Conservation (phyloP, 345 rosid genomes). For the Salix arbutifolia region DNA sequence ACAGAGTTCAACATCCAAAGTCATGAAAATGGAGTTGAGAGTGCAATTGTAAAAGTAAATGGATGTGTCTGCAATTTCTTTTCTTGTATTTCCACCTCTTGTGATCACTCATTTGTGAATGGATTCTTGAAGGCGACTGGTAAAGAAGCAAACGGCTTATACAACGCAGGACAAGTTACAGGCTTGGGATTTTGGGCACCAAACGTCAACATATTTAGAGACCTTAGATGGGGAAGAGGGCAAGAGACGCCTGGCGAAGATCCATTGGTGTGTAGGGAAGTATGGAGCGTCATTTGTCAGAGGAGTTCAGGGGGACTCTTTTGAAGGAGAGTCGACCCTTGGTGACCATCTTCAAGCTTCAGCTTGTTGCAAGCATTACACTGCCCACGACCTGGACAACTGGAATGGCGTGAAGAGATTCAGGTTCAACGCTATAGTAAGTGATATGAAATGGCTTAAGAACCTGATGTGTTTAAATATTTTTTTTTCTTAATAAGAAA, state of each 20-base stretch:
- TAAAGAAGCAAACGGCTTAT: conserved; percentile 25
- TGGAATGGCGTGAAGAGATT: conserved; percentile 26
- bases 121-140: conserved; percentile 16
- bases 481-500: neutral
- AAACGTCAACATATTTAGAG: conserved; percentile 27
- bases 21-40: neutral
- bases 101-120: neutral
- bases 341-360: conserved; percentile 28
- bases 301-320: conserved; percentile 30
- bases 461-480: neutral
- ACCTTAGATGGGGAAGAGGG: conserved; percentile 36
- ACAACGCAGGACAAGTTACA: conserved; percentile 26
- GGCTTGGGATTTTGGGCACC: conserved; percentile 38
- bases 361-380: conserved; percentile 32
- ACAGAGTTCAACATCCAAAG: neutral
- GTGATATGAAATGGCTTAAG: neutral
- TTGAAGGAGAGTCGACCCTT: conserved; percentile 22
- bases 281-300: conserved; percentile 28
- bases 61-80: too few relatives aligned
- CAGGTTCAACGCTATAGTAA: conserved; percentile 22
- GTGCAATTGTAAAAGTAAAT: too few relatives aligned
- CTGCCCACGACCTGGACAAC: conserved; percentile 32
- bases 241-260: conserved; percentile 33
- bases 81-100: too few relatives aligned
- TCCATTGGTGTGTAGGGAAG: conserved; percentile 20